Evolutionary conservation across 306 rosid genomes (phyloP).

Genomic region (Chamaecrista fasciculata): DNA sequence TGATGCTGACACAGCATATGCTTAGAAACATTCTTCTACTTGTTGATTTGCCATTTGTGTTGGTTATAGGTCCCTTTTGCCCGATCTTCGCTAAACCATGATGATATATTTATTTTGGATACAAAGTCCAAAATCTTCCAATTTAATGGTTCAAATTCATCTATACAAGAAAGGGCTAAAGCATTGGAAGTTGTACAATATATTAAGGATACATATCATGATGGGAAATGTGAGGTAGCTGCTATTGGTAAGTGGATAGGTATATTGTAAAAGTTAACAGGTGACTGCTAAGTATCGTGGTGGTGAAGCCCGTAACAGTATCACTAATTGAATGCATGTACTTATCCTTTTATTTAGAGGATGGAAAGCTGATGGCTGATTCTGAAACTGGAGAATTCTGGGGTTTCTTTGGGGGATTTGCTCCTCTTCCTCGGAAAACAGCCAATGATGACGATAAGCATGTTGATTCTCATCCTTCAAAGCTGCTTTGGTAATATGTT

Average conservation of each 20-base stretch:
- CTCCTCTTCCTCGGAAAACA: constrained; percentile 86
- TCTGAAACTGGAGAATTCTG: constrained; percentile 91
- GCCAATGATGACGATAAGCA: constrained; percentile 57
- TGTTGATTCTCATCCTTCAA: constrained; percentile 54
- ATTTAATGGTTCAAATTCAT: constrained; percentile 87
- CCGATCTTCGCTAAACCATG: constrained; percentile 86
- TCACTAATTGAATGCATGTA: constrained; percentile 28
- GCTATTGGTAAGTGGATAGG: constrained; percentile 72
- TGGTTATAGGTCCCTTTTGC: constrained; percentile 72
- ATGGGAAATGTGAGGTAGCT: constrained; percentile 92
- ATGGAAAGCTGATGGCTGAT: constrained; percentile 95
- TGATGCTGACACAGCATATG: background rate
- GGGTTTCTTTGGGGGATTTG: constrained; percentile 96
- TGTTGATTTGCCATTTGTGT: constrained; percentile 28
- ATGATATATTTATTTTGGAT: constrained; percentile 85
- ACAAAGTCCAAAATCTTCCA: constrained; percentile 83
- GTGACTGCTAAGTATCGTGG: constrained; percentile 21
- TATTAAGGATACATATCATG: constrained; percentile 81
- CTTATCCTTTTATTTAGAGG: constrained; percentile 57
- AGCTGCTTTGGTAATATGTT: constrained; percentile 62
- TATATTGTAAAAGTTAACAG: constrained; percentile 12
- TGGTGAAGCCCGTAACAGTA: no score
- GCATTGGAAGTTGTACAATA: constrained; percentile 92
- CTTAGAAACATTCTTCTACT: constrained; percentile 4
- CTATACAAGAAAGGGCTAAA: constrained; percentile 96